These are phyloP conservation scores for Oehlia diaphana DNA, from an alignment of 192 early-diverging fungal species.

Conservation along the genomic window DNA sequence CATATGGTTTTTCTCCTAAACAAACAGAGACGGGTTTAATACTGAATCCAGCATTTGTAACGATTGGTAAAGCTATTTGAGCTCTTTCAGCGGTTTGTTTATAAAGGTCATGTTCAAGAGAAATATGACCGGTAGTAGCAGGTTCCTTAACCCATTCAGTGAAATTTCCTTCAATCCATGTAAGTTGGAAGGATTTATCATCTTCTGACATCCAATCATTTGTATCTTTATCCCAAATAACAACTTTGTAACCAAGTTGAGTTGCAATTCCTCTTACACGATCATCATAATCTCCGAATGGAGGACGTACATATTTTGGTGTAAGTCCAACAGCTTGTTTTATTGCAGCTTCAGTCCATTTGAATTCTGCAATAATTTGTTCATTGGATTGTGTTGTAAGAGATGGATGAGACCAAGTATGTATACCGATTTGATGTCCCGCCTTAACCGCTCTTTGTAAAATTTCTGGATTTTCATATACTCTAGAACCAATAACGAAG, in stretches of 20 bases:
- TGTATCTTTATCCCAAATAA: slow-evolving; percentile 37
- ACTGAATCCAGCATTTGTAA: background rate
- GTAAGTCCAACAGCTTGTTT: slow-evolving; percentile 51
- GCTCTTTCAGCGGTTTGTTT: background rate
- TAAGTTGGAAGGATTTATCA: background rate
- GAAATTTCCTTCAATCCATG: slow-evolving; percentile 27
- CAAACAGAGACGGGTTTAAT: background rate
- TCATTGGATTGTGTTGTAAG: slow-evolving; percentile 48
- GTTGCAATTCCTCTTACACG: slow-evolving; percentile 62
- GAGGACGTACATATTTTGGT: slow-evolving; percentile 62
- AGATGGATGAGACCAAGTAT: slow-evolving; percentile 60
- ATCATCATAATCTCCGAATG: slow-evolving; percentile 70
- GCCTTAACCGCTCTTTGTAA: no score
- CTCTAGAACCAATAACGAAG: no score
- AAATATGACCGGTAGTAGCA: slow-evolving; percentile 44
- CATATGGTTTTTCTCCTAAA: background rate
- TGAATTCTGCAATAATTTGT: slow-evolving; percentile 55
- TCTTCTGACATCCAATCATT: slow-evolving; percentile 26
- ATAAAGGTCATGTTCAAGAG: slow-evolving; percentile 56
- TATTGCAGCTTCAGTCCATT: slow-evolving; percentile 57
- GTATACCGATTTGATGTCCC: slow-evolving; percentile 61
- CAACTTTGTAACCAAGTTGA: slow-evolving; percentile 49
- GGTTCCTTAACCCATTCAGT: background rate
- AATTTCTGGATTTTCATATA: no score
- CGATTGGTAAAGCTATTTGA: background rate